Conservation (phyloP, 495 filamentous ascomycete species). For the Oidiodendron maius region DNA sequence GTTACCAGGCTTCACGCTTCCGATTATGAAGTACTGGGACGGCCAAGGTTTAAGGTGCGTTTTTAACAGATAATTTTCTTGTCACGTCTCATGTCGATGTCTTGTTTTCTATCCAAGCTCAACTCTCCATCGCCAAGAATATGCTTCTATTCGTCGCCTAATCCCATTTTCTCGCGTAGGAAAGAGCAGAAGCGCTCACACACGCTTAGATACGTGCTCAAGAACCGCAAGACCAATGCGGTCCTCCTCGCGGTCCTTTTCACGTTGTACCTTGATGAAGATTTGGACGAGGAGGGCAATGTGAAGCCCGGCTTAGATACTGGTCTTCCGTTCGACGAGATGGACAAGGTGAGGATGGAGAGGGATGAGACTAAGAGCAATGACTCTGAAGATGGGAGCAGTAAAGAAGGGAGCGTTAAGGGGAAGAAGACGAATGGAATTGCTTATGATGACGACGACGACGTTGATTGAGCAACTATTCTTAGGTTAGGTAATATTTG, state of each 20-base stretch:
- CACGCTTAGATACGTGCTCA: constrained; percentile 79
- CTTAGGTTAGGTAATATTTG: too few relatives aligned
- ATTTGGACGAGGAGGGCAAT: constrained; percentile 52
- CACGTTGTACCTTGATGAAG: constrained; percentile 59
- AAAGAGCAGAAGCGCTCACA: constrained; percentile 46
- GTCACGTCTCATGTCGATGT: too few relatives aligned
- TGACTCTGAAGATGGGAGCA: constrained; percentile 1
- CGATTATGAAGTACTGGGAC: constrained; percentile 76
- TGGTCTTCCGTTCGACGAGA: constrained; percentile 14
- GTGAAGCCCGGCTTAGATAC: constrained; percentile 35
- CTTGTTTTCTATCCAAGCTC: neutral
- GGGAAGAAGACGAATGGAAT: neutral
- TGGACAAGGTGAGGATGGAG: constrained; percentile 4
- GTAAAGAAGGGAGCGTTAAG: constrained; percentile 8
- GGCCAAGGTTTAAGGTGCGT: constrained; percentile 50
- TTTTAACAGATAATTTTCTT: neutral
- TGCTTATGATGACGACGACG: constrained; percentile 13
- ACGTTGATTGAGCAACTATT: constrained; percentile 19
- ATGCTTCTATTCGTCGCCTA: neutral
- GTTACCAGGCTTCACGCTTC: constrained; percentile 71
- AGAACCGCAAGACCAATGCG: constrained; percentile 61
- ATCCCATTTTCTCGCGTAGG: constrained; percentile 5
- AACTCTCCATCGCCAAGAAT: neutral
- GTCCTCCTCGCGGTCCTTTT: constrained; percentile 78
- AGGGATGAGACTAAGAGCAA: constrained; percentile 13